These are phyloP conservation scores for Podaxis pistillaris DNA, from an alignment of 768 basidiomycete genomes.

Conservation along the genomic window DNA sequence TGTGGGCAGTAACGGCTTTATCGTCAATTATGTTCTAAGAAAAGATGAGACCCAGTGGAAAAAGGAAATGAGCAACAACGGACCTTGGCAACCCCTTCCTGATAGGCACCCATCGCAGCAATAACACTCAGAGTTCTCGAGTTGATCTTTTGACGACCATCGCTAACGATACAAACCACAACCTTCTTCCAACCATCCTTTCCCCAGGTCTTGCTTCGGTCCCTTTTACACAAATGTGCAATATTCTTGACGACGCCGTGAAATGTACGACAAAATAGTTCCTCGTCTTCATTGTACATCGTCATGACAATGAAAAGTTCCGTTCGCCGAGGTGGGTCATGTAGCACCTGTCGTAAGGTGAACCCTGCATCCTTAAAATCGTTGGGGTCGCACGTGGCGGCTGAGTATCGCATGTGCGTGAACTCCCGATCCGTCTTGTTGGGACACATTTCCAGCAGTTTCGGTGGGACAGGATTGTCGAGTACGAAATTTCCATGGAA, in stretches of 20 bases:
- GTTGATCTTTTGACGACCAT: constrained; percentile 85
- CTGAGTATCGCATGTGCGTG: constrained; percentile 94
- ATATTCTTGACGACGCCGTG: constrained; percentile 96
- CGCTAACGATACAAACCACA: constrained; percentile 88
- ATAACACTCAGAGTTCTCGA: constrained; percentile 80
- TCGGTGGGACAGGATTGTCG: constrained; percentile 88
- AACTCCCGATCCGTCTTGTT: constrained; percentile 83
- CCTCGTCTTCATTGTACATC: constrained; percentile 96
- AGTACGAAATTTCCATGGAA: constrained; percentile 94
- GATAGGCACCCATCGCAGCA: constrained; percentile 92
- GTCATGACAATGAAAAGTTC: constrained; percentile 98
- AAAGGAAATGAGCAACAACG: constrained; percentile 16
- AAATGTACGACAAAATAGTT: constrained; percentile 90
- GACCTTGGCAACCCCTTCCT: constrained; percentile 89
- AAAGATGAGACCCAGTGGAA: neutral
- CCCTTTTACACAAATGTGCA: constrained; percentile 82
- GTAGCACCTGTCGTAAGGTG: constrained; percentile 86
- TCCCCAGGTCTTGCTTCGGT: constrained; percentile 92
- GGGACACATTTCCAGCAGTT: constrained; percentile 81
- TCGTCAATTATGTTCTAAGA: constrained; percentile 71
- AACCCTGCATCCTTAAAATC: constrained; percentile 82
- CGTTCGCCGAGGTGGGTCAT: constrained; percentile 86
- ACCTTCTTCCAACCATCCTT: constrained; percentile 99
- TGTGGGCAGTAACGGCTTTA: constrained; percentile 82
- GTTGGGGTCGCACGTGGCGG: constrained; percentile 95